These are phyloP conservation scores for Cenchrus fungigraminus DNA, from an alignment of 176 grass and related monocot genomes.

Conservation along the genomic window DNA sequence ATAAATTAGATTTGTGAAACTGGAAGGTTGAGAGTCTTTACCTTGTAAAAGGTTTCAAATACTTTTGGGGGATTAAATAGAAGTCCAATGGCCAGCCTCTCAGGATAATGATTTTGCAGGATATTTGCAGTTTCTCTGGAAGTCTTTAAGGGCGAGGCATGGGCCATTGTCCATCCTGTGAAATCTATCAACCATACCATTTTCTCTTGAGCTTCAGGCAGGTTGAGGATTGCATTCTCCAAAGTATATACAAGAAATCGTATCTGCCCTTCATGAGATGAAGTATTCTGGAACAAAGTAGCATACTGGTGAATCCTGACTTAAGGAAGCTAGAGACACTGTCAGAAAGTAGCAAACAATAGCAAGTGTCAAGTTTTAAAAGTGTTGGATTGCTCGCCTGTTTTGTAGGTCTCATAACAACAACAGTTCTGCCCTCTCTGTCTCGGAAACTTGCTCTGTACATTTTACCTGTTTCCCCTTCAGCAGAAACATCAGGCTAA, in stretches of 20 bases:
- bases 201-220: constrained; percentile 81
- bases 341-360: neutral
- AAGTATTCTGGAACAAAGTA: constrained; percentile 71
- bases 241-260: constrained; percentile 73
- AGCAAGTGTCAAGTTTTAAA: neutral
- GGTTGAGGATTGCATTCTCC: constrained; percentile 80
- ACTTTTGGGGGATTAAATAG: constrained; percentile 81
- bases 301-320: constrained; percentile 6
- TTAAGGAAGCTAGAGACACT: neutral
- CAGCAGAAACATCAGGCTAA: constrained; percentile 71
- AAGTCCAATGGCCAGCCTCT: constrained; percentile 75
- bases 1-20: neutral
- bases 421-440: constrained; percentile 71
- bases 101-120: constrained; percentile 91
- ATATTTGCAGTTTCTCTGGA: constrained; percentile 60
- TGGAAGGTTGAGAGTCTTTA: neutral
- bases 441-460: constrained; percentile 79
- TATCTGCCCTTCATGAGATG: constrained; percentile 71
- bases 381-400: constrained; percentile 48
- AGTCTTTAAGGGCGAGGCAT: constrained; percentile 69
- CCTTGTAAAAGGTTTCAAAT: constrained; percentile 91
- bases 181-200: constrained; percentile 96
- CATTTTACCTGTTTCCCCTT: constrained; percentile 86
- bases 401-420: constrained; percentile 74
- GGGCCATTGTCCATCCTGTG: constrained; percentile 81